phyloP scores from a whole-genome alignment of 2,329 filamentous ascomycete genomes.

The Sphaerulina musiva region DNA sequence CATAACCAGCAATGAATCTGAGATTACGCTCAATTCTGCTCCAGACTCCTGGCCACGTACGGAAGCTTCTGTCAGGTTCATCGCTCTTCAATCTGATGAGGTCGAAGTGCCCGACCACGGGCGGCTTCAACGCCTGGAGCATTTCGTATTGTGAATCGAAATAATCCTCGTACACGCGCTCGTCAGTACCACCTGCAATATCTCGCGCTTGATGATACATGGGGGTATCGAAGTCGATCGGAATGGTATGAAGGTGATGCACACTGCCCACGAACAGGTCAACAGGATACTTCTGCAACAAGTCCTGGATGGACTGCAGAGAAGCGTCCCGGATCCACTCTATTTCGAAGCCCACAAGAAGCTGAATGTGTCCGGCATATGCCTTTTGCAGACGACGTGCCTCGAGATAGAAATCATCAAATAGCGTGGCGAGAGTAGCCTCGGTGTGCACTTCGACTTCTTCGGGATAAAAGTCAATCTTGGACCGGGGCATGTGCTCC shows the following conservation, averaged over 20 bases:
- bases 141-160: conserved; percentile 83
- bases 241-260: conserved; percentile 78
- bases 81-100: conserved; percentile 75
- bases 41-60: conserved; percentile 57
- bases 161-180: conserved; percentile 71
- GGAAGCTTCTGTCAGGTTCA: conserved; percentile 53
- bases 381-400: conserved; percentile 63
- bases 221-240: conserved; percentile 75
- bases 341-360: conserved; percentile 85
- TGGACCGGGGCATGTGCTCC: conserved; percentile 85
- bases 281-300: conserved; percentile 56
- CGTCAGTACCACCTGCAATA: conserved; percentile 56
- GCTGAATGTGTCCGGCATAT: conserved; percentile 64
- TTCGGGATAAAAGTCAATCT: conserved; percentile 82
- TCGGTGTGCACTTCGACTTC: conserved; percentile 49
- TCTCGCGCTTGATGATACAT: conserved; percentile 61
- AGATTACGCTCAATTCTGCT: conserved; percentile 67
- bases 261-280: conserved; percentile 92
- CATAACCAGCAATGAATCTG: conserved; percentile 61
- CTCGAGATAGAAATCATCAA: conserved; percentile 67
- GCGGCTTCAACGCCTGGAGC: conserved; percentile 64
- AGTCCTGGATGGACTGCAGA: conserved; percentile 52
- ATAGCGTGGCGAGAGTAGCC: conserved; percentile 46
- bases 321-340: conserved; percentile 78
- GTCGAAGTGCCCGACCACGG: conserved; percentile 89